phyloP scores from a whole-genome alignment of 768 basidiomycete genomes.

The Lentinula lateritia region DNA sequence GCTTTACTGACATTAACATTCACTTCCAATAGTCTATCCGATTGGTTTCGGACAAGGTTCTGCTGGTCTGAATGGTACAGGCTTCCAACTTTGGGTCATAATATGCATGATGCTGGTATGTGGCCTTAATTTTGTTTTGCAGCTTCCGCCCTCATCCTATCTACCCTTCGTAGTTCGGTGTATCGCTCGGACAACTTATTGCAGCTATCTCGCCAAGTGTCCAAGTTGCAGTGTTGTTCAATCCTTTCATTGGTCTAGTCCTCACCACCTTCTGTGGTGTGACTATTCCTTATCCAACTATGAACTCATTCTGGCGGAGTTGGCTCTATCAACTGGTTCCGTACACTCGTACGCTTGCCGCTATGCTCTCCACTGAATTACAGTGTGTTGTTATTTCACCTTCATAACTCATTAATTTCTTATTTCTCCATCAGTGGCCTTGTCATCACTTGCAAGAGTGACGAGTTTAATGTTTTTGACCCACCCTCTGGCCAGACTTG shows the following conservation, averaged over 20 bases:
- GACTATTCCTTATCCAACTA: conserved; percentile 60
- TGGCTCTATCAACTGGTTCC: conserved; percentile 76
- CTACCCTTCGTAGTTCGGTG: conserved; percentile 40
- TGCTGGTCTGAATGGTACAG: conserved; percentile 55
- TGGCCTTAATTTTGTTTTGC: not conserved
- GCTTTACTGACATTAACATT: too few relatives aligned
- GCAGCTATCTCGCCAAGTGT: conserved; percentile 74
- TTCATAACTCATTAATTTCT: not conserved
- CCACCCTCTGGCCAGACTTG: conserved; percentile 78
- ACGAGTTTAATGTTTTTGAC: conserved; percentile 68
- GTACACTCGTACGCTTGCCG: conserved; percentile 63
- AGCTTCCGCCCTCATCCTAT: too few relatives aligned
- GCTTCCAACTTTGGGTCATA: conserved; percentile 66
- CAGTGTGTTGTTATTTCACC: conserved; percentile 37
- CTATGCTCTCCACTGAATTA: conserved; percentile 75
- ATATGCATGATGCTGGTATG: conserved; percentile 54
- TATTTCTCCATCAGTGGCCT: conserved; percentile 42
- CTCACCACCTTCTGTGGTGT: conserved; percentile 78
- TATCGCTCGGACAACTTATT: conserved; percentile 69
- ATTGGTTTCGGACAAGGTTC: conserved; percentile 59
- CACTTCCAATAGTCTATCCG: conserved; percentile 37
- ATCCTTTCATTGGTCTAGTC: conserved; percentile 65
- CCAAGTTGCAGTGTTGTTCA: conserved; percentile 75
- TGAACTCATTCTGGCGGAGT: conserved; percentile 65
- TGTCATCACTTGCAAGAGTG: conserved; percentile 51